These are phyloP conservation scores for Apiotrichum laibachii DNA, from an alignment of 1,284 basidiomycete species.

Conservation along the genomic window DNA sequence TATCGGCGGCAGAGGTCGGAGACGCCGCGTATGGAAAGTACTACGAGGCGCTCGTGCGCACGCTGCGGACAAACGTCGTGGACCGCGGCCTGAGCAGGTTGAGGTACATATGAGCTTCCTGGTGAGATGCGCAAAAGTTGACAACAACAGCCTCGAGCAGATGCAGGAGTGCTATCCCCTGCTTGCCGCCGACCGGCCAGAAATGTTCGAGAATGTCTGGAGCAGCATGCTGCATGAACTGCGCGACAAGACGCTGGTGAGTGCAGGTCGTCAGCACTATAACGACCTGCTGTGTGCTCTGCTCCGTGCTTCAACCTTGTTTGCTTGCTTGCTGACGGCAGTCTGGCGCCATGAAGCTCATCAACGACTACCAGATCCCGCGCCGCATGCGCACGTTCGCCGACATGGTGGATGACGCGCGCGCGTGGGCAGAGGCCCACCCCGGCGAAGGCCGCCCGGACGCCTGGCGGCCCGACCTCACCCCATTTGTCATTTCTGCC, in stretches of 20 bases:
- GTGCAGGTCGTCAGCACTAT: slow-evolving; percentile 5
- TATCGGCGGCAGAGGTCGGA: slow-evolving; percentile 15
- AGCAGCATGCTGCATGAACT: slow-evolving; percentile 26
- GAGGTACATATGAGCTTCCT: slow-evolving; percentile 37
- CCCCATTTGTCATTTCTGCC: slow-evolving; percentile 40
- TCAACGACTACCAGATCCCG: slow-evolving; percentile 40
- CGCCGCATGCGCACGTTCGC: slow-evolving; percentile 35
- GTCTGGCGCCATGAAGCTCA: slow-evolving; percentile 26
- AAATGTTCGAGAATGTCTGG: slow-evolving; percentile 35
- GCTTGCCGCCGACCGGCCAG: slow-evolving; percentile 28
- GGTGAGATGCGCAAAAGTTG: not conserved
- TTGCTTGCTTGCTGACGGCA: slow-evolving; percentile 5
- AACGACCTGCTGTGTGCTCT: too few relatives aligned
- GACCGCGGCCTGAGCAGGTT: slow-evolving; percentile 43
- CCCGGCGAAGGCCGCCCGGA: slow-evolving; percentile 25
- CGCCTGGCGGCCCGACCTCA: slow-evolving; percentile 45
- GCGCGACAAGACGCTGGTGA: slow-evolving; percentile 32
- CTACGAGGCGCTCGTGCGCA: slow-evolving; percentile 40
- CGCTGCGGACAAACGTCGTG: slow-evolving; percentile 40
- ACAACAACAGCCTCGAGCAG: slow-evolving; percentile 29
- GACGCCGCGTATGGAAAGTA: slow-evolving; percentile 41
- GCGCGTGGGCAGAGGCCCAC: slow-evolving; percentile 21
- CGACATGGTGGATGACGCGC: slow-evolving; percentile 37
- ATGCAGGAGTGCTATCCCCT: slow-evolving; percentile 40
- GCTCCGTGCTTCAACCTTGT: too few relatives aligned